Percentiles rank a stretch among this genome's conserved stretches.
phyloP scores from a whole-genome alignment of 306 rosid genomes.

The Ormosia emarginata region DNA sequence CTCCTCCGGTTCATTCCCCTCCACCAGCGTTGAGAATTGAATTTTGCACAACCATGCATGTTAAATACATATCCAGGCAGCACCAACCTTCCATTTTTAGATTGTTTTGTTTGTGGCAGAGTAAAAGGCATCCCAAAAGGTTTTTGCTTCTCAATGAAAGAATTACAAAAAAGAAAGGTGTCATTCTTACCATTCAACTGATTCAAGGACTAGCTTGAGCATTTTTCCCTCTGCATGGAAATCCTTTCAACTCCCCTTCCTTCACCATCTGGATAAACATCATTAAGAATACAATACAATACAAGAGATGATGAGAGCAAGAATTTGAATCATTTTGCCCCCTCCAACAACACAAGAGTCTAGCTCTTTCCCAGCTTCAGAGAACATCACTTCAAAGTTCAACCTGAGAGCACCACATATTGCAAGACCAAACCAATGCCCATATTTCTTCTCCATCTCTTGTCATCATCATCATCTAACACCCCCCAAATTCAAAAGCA shows the following conservation, averaged over 20 bases:
- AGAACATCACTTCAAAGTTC: background rate
- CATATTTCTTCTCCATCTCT: background rate
- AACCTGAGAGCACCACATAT: background rate
- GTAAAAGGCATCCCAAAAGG: background rate
- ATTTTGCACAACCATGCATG: background rate
- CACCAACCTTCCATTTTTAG: background rate
- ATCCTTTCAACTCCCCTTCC: background rate
- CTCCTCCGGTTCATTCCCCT: background rate
- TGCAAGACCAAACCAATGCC: slow-evolving; percentile 3
- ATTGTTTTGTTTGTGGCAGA: background rate
- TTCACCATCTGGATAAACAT: background rate
- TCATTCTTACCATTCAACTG: background rate
- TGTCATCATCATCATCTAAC: background rate
- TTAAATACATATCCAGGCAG: background rate
- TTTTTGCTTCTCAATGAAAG: background rate
- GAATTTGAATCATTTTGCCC: background rate
- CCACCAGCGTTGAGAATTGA: background rate
- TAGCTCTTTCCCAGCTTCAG: background rate
- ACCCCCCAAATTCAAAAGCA: slow-evolving; percentile 3
- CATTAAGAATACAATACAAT: background rate
- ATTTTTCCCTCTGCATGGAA: background rate
- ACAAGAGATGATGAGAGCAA: background rate
- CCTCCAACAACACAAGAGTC: background rate
- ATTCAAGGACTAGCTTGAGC: background rate
- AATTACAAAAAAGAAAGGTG: background rate